Conservation (phyloP, 192 early-diverging fungal genomes). For the Entrophospora sp. region DNA sequence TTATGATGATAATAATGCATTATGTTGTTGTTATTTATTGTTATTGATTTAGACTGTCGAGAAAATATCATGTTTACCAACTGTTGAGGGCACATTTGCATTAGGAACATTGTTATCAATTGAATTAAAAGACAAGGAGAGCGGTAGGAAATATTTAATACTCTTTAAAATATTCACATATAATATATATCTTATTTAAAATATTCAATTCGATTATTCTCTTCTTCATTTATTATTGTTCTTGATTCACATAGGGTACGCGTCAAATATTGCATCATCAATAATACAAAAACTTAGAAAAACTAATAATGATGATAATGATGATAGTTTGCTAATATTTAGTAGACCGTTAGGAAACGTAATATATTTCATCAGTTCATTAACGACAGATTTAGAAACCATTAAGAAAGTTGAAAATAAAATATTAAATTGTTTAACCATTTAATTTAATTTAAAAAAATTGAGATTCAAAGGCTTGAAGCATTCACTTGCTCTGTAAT, state of each 20-base stretch:
- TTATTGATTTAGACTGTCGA: slow-evolving; percentile 30
- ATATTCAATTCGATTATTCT: slow-evolving; percentile 3
- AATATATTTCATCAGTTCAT: slow-evolving; percentile 66
- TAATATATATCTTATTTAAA: slow-evolving; percentile 24
- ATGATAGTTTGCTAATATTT: slow-evolving; percentile 40
- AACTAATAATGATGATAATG: slow-evolving; percentile 15
- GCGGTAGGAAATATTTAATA: slow-evolving; percentile 12
- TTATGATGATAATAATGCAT: background rate
- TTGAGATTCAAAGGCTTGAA: too few species aligned
- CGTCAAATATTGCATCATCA: slow-evolving; percentile 31
- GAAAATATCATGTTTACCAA: slow-evolving; percentile 41
- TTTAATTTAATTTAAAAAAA: too few species aligned
- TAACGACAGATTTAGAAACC: slow-evolving; percentile 34
- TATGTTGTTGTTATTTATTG: background rate
- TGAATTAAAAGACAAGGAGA: slow-evolving; percentile 39
- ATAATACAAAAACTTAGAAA: slow-evolving; percentile 31
- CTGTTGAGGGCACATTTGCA: slow-evolving; percentile 55
- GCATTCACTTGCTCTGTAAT: too few species aligned
- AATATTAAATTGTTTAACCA: slow-evolving; percentile 27
- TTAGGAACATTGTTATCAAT: slow-evolving; percentile 64
- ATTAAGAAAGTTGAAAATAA: slow-evolving; percentile 38
- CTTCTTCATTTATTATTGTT: too few species aligned
- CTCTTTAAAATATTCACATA: background rate
- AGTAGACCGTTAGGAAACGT: slow-evolving; percentile 68
- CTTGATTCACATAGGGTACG: slow-evolving; percentile 41